Evolutionary conservation across 257 asterid genomes (phyloP).

Genomic region (Gentiana straminea): DNA sequence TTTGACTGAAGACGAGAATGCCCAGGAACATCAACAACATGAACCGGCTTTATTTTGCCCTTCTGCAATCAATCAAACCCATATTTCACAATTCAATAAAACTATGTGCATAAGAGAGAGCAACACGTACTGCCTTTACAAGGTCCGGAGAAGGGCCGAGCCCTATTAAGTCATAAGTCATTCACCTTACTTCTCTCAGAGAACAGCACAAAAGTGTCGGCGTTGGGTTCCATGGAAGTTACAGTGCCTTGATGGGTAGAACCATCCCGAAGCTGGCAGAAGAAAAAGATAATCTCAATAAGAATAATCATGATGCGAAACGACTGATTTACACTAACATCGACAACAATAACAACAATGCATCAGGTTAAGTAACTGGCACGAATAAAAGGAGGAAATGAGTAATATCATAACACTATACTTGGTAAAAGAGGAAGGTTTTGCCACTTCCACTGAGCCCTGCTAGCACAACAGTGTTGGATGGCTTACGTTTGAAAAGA

Average conservation of each 20-base stretch:
- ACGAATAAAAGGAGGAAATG: no score
- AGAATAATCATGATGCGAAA: not conserved
- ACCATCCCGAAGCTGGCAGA: slow-evolving; percentile 70
- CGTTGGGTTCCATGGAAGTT: slow-evolving; percentile 87
- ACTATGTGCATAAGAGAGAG: not conserved
- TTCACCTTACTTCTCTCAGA: slow-evolving; percentile 56
- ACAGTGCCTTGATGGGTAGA: slow-evolving; percentile 81
- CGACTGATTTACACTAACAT: not conserved
- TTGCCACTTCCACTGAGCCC: slow-evolving; percentile 82
- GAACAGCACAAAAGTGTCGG: slow-evolving; percentile 52
- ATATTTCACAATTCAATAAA: slow-evolving; percentile 5
- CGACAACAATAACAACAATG: no score
- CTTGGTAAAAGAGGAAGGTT: slow-evolving; percentile 45
- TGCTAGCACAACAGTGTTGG: slow-evolving; percentile 50
- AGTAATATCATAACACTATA: no score
- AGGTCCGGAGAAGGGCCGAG: not conserved
- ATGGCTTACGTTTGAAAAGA: slow-evolving; percentile 35
- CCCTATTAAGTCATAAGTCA: not conserved
- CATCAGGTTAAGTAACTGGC: no score
- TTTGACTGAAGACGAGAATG: slow-evolving; percentile 71
- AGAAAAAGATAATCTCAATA: not conserved
- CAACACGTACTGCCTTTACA: no score
- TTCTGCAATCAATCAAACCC: slow-evolving; percentile 25
- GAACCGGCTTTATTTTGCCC: slow-evolving; percentile 60
- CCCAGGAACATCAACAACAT: slow-evolving; percentile 83